Conservation (phyloP, 129 eudicot genomes). For the Logfia minima region DNA sequence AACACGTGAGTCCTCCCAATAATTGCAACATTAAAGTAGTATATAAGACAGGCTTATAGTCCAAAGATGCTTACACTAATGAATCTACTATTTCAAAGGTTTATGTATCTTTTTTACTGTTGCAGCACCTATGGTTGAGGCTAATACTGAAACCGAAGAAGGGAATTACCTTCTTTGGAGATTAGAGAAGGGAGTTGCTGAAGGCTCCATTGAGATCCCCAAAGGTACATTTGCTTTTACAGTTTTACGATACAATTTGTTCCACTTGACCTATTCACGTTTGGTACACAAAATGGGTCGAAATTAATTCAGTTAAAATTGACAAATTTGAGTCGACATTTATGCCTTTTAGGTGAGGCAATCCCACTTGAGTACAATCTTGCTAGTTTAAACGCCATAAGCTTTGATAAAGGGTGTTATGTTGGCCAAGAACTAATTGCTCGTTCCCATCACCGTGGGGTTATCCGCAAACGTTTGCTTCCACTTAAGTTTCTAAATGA, state of each 20-base stretch:
- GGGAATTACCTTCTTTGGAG: conserved; percentile 78
- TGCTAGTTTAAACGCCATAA: conserved; percentile 85
- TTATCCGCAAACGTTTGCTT: conserved; percentile 74
- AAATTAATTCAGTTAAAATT: neutral
- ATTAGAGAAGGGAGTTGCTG: conserved; percentile 91
- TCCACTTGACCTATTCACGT: neutral
- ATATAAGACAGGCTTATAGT: neutral
- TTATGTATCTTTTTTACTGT: neutral
- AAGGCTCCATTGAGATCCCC: conserved; percentile 88
- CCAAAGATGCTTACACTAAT: neutral
- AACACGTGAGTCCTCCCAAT: conserved; percentile 46
- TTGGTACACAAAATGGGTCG: neutral
- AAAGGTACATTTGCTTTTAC: conserved; percentile 54
- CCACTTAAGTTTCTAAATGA: conserved; percentile 63
- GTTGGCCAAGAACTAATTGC: conserved; percentile 94
- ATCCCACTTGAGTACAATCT: conserved; percentile 95
- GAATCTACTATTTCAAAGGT: neutral
- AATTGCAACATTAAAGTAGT: neutral
- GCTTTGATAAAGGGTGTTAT: conserved; percentile 95
- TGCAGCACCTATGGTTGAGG: conserved; percentile 91
- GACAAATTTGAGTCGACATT: neutral
- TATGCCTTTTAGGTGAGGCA: conserved; percentile 65
- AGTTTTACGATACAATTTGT: neutral
- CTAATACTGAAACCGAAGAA: conserved; percentile 73
- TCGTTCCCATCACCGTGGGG: conserved; percentile 91